Conservation (phyloP, 257 asterid genomes). For the Catharanthus roseus region DNA sequence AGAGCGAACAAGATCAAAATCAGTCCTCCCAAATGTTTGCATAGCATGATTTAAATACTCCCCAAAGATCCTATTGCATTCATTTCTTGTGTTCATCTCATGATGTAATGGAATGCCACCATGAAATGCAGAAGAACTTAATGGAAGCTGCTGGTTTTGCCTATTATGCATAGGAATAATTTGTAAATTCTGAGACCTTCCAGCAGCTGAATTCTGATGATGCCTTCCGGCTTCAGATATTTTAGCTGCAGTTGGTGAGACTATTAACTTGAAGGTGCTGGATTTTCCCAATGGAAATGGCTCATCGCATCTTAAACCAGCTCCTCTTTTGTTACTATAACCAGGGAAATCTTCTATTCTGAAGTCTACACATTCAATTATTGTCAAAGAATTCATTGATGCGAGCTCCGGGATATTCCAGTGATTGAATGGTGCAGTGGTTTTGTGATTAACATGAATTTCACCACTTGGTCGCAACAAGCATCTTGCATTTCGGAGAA, state of each 20-base stretch:
- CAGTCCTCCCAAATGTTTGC: constrained; percentile 37
- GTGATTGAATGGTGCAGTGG: constrained; percentile 25
- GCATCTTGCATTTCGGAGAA: constrained; percentile 35
- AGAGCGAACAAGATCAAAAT: constrained; percentile 18
- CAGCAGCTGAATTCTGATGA: not conserved
- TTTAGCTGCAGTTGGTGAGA: not conserved
- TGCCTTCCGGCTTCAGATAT: not conserved
- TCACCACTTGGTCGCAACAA: constrained; percentile 40
- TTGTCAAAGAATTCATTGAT: constrained; percentile 15
- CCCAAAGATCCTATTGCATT: constrained; percentile 31
- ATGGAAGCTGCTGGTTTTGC: constrained; percentile 10
- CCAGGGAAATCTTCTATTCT: constrained; percentile 42
- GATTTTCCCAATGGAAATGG: constrained; percentile 40
- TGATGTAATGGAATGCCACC: not conserved
- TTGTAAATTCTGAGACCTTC: not conserved
- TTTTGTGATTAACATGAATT: constrained; percentile 55
- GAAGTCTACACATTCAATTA: constrained; percentile 31
- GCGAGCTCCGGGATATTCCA: constrained; percentile 54
- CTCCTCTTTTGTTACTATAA: constrained; percentile 51
- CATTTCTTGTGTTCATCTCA: constrained; percentile 3
- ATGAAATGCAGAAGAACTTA: not conserved
- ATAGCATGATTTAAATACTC: constrained; percentile 28
- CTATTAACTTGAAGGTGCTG: constrained; percentile 40
- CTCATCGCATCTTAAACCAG: constrained; percentile 38
- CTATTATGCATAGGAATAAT: not conserved